Percentiles rank a stretch among this genome's conserved stretches.
These are phyloP conservation scores for Saksenaea vasiformis DNA, from an alignment of 371 early-diverging fungal species.

Conservation along the genomic window DNA sequence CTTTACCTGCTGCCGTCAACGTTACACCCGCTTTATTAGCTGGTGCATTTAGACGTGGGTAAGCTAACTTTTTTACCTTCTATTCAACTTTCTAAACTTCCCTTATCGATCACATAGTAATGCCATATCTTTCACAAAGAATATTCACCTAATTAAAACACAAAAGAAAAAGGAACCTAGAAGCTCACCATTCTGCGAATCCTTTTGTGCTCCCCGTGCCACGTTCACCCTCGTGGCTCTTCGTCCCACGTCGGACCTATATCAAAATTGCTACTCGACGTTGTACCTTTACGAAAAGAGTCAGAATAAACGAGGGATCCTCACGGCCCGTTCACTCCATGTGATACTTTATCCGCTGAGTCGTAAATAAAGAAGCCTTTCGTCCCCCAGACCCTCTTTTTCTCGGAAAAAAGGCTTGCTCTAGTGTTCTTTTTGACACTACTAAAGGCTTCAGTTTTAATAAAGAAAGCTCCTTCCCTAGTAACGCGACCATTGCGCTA, in stretches of 20 bases:
- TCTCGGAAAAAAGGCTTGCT: too few species aligned
- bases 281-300: constrained; percentile 3
- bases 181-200: background rate
- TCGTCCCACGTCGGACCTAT: constrained; percentile 7
- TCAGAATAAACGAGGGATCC: constrained; percentile 1
- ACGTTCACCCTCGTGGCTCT: constrained; percentile 5
- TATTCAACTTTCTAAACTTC: background rate
- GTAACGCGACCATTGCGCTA: too few species aligned
- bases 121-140: too few species aligned
- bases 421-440: too few species aligned
- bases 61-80: background rate
- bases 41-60: background rate
- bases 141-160: background rate
- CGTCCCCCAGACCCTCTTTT: background rate
- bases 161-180: background rate
- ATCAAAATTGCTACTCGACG: background rate
- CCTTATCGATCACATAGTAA: background rate
- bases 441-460: too few species aligned
- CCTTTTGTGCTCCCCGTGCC: background rate
- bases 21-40: constrained; percentile 7
- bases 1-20: background rate
- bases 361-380: background rate
- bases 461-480: too few species aligned
- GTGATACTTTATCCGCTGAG: background rate
- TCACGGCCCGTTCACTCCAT: constrained; percentile 3